phyloP scores from a whole-genome alignment of 495 filamentous ascomycete genomes.

The Penicillium coprophilum region DNA sequence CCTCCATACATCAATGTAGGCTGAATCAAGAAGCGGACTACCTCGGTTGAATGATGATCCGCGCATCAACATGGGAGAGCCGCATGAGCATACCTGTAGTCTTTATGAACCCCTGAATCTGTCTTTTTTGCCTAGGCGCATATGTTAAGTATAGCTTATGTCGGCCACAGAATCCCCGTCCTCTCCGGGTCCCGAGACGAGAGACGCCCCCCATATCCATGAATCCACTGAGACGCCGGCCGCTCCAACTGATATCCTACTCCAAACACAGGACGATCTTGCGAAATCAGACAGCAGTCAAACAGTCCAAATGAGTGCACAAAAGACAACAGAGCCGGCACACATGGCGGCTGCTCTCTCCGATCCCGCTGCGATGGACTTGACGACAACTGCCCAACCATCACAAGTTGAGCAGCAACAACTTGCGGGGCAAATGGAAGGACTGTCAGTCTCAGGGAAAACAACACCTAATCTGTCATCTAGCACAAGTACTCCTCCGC shows the following conservation, averaged over 20 bases:
- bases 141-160: slow-evolving; percentile 41
- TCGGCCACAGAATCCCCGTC: slow-evolving; percentile 35
- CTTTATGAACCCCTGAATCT: slow-evolving; percentile 29
- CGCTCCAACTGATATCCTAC: slow-evolving; percentile 17
- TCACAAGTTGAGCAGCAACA: slow-evolving; percentile 23
- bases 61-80: slow-evolving; percentile 30
- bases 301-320: slow-evolving; percentile 19
- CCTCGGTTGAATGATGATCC: slow-evolving; percentile 33
- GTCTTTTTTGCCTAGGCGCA: slow-evolving; percentile 56
- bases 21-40: slow-evolving; percentile 6
- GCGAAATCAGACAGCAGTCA: slow-evolving; percentile 14
- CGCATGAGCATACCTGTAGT: slow-evolving; percentile 16
- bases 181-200: slow-evolving; percentile 28
- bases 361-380: slow-evolving; percentile 6
- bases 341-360: slow-evolving; percentile 1
- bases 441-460: slow-evolving; percentile 35
- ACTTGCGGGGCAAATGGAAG: slow-evolving; percentile 36
- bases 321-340: slow-evolving; percentile 12
- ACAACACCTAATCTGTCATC: slow-evolving; percentile 20
- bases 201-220: slow-evolving; percentile 25
- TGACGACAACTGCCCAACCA: slow-evolving; percentile 14
- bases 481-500: slow-evolving; percentile 31
- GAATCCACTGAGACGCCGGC: slow-evolving; percentile 16
- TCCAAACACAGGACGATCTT: slow-evolving; percentile 26
- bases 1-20: not conserved